These are phyloP conservation scores for Axilococcus clingmanii DNA, from an alignment of 139 green algal species.

Conservation along the genomic window DNA sequence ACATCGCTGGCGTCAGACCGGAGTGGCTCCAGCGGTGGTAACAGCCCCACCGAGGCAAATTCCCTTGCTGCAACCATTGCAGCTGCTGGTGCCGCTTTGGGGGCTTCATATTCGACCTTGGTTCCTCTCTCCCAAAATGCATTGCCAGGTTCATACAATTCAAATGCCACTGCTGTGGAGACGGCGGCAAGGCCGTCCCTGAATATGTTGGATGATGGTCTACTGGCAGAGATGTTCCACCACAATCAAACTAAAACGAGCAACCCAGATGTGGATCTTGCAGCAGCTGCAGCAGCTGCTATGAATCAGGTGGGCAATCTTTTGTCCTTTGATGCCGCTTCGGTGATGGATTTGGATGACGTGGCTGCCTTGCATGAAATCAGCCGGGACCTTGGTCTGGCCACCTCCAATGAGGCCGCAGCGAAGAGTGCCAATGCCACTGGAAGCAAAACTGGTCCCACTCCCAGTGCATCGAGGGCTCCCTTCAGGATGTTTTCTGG, in stretches of 20 bases:
- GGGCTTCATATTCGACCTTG: too few relatives aligned
- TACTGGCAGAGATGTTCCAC: conserved; percentile 14
- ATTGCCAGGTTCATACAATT: not conserved
- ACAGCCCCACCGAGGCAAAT: too few relatives aligned
- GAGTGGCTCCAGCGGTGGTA: too few relatives aligned
- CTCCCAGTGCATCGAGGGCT: too few relatives aligned
- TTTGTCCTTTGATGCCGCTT: conserved; percentile 6
- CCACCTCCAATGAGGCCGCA: not conserved
- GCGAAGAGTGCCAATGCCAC: not conserved
- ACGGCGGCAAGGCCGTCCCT: not conserved
- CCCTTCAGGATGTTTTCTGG: too few relatives aligned
- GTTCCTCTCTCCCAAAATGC: not conserved
- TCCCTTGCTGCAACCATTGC: too few relatives aligned
- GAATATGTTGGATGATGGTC: conserved; percentile 19
- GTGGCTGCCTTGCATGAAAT: conserved; percentile 5
- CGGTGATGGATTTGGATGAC: conserved; percentile 23
- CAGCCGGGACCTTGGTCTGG: not conserved
- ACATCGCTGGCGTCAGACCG: too few relatives aligned
- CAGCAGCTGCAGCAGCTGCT: not conserved
- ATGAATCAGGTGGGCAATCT: not conserved
- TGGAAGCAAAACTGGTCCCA: not conserved
- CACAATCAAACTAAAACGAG: too few relatives aligned
- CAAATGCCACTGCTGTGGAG: not conserved
- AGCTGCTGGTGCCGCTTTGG: not conserved
- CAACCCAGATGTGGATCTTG: too few relatives aligned